A percentile compares a stretch with the other conserved stretches of the same genome.
phyloP scores from a whole-genome alignment of 805 yeast species.

The Hanseniaspora singularis region DNA sequence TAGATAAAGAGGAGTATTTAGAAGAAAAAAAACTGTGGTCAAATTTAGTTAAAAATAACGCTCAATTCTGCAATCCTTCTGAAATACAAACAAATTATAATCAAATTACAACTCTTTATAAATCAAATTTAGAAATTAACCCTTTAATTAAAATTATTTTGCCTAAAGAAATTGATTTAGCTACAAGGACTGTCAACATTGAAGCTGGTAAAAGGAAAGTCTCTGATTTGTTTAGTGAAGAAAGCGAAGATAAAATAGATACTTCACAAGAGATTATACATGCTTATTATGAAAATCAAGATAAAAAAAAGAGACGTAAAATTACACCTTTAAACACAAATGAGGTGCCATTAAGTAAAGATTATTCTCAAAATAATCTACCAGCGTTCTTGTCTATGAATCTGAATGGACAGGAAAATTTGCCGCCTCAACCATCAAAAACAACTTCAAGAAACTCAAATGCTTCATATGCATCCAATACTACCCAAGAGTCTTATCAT shows the following conservation, averaged over 20 bases:
- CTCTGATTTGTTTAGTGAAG: neutral
- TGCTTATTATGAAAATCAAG: no score
- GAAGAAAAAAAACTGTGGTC: slow-evolving; percentile 1
- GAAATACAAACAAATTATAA: slow-evolving; percentile 11
- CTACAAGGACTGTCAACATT: slow-evolving; percentile 14
- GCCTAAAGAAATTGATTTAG: slow-evolving; percentile 16
- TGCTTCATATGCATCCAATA: no score
- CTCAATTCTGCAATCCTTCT: slow-evolving; percentile 5
- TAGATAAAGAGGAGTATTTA: neutral
- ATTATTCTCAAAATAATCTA: no score
- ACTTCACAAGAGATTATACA: neutral
- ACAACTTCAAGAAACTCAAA: no score
- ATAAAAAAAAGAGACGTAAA: no score
- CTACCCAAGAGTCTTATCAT: no score
- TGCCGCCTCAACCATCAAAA: no score
- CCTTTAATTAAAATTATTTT: slow-evolving; percentile 17
- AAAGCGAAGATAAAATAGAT: neutral
- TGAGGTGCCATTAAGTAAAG: no score
- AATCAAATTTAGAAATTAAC: slow-evolving; percentile 16
- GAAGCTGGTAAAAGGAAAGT: neutral
- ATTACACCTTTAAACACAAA: no score
- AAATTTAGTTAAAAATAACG: neutral
- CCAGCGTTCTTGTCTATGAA: no score
- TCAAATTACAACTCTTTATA: slow-evolving; percentile 3
- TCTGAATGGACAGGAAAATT: no score